Evolutionary conservation across 2,329 filamentous ascomycete species (phyloP).

Genomic region (Fusarium setosum): DNA sequence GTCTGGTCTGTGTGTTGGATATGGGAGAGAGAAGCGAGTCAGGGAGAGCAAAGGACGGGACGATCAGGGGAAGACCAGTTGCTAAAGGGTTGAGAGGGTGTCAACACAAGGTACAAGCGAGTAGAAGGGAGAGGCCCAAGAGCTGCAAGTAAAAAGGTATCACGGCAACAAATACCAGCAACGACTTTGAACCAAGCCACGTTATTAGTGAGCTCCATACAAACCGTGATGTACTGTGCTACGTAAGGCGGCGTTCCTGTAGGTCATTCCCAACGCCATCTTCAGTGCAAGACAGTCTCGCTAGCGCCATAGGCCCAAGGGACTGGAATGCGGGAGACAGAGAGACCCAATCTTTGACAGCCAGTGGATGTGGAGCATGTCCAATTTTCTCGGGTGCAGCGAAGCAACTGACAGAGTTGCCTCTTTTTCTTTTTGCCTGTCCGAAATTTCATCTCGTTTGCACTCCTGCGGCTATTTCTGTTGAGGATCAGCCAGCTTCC

Average conservation of each 20-base stretch:
- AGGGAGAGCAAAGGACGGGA: constrained; percentile 21
- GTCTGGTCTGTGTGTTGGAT: constrained; percentile 3
- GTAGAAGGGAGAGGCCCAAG: neutral
- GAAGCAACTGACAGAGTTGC: constrained; percentile 8
- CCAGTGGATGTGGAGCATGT: constrained; percentile 22
- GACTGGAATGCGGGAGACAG: constrained; percentile 37
- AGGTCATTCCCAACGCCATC: constrained; percentile 33
- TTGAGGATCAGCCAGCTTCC: too few relatives aligned
- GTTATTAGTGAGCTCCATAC: constrained; percentile 16
- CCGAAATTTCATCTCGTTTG: neutral
- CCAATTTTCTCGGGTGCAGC: constrained; percentile 33
- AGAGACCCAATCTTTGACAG: constrained; percentile 28
- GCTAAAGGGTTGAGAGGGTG: constrained; percentile 10
- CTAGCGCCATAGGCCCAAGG: constrained; percentile 25
- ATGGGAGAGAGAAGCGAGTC: constrained; percentile 23
- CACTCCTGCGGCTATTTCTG: neutral
- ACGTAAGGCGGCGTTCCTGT: constrained; percentile 6
- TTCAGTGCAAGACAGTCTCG: constrained; percentile 13
- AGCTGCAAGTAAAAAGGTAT: neutral
- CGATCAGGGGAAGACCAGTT: constrained; percentile 27
- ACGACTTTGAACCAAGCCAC: neutral
- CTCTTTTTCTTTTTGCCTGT: neutral
- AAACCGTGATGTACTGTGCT: constrained; percentile 21
- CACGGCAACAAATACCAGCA: constrained; percentile 10
- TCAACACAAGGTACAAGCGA: too few relatives aligned